Conservation (phyloP, 2,329 filamentous ascomycete genomes). For the Biscogniauxia sp. region DNA sequence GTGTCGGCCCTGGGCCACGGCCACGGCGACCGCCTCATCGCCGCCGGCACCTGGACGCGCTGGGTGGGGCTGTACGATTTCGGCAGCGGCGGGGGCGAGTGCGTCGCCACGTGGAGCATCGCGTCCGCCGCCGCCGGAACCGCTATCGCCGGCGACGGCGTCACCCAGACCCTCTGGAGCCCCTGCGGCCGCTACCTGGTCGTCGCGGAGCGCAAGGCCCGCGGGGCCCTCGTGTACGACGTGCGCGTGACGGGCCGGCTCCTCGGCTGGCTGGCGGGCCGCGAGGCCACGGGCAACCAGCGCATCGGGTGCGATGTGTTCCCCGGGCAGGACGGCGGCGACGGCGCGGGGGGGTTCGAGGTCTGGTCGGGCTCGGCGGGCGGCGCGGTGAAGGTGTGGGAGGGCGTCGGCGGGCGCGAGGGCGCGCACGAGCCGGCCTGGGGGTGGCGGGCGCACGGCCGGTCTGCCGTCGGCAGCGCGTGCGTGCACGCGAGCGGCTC, state of each 20-base stretch:
- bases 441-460: slow-evolving; percentile 42
- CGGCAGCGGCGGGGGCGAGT: slow-evolving; percentile 46
- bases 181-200: slow-evolving; percentile 61
- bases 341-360: slow-evolving; percentile 47
- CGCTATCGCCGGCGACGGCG: slow-evolving; percentile 58
- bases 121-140: slow-evolving; percentile 49
- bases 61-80: slow-evolving; percentile 63
- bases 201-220: slow-evolving; percentile 58
- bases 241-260: slow-evolving; percentile 57
- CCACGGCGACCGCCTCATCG: slow-evolving; percentile 44
- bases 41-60: slow-evolving; percentile 63
- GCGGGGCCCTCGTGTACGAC: slow-evolving; percentile 60
- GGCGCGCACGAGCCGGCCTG: slow-evolving; percentile 46
- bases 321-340: slow-evolving; percentile 32
- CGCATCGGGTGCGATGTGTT: slow-evolving; percentile 56
- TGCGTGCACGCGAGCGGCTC: slow-evolving; percentile 53
- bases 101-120: slow-evolving; percentile 59
- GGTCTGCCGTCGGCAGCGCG: slow-evolving; percentile 47
- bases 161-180: slow-evolving; percentile 60
- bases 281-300: slow-evolving; percentile 53
- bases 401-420: slow-evolving; percentile 48
- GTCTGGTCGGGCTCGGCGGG: slow-evolving; percentile 59
- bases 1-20: slow-evolving; percentile 53
- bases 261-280: slow-evolving; percentile 52
- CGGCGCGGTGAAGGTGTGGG: slow-evolving; percentile 58